Evolutionary conservation across 2,329 filamentous ascomycete species (phyloP), one percentile per base, ranked within the genome.

Genomic region (Neospermospora avenae): DNA sequence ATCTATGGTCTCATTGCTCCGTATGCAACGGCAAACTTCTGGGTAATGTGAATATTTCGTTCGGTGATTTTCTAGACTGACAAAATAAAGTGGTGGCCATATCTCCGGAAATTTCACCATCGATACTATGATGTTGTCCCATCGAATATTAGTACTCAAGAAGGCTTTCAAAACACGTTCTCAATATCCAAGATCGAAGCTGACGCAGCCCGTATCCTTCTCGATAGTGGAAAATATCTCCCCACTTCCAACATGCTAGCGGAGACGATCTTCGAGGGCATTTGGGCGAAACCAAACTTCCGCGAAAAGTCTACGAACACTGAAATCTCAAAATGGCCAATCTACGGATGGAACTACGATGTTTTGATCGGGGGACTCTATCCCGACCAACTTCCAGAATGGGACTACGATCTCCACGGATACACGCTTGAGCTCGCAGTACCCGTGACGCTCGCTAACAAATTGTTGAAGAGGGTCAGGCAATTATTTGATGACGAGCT

Each of bases 321-420:
- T 3, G 42, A 28, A 1, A 58, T 65, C 42, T 55, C 48, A 8
- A 52, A 42, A 1, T 65, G 63, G 63, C 63, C 63, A 3, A 59
- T 65, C 5, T 65, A 65, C 42, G 63, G 63, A 7, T 65, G 61
- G 57, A 57, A 65, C 42, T 65, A 65, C 37, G 63, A 65, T 37
- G 63, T 65, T 6, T 42, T 65, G 2, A 65, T 65, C 13, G 63
- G 63, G 16, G 63, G 63, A 13, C 25, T 65, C 11, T 65, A 65
- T 49, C 63, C 63, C 11, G 59, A 41, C 6, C 37, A 45, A n/a
- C 22, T 51, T 4, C 61, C 63, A 22, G 57, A 62, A 52, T 65
- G 63, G 63, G 61, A 63, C 28, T 65, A 65, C 45, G 49, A 60
- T 42, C 57, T 65, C 10, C 18, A 39, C 16, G 63, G 25, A 10